These are phyloP conservation scores for Triticum turgidum DNA, from an alignment of 176 grass and related monocot species.

Conservation along the genomic window DNA sequence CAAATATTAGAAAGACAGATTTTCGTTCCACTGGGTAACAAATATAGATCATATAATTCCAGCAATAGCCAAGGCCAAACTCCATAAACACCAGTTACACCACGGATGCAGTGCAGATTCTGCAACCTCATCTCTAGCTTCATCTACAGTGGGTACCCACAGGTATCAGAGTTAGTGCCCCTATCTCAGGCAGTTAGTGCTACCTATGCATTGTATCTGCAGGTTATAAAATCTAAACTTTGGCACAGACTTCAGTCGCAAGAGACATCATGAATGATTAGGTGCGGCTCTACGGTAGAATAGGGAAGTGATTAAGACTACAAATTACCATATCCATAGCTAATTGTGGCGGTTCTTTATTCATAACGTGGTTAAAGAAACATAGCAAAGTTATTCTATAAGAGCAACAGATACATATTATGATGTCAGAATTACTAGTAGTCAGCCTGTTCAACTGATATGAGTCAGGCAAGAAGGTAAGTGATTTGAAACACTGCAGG, in stretches of 20 bases:
- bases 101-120: not conserved
- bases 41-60: not conserved
- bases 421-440: not conserved
- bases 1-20: not conserved
- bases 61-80: constrained; percentile 4
- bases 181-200: not conserved
- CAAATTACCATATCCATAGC: not conserved
- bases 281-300: not conserved
- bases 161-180: not conserved
- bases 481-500: not conserved
- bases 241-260: not conserved
- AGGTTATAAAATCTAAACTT: not conserved
- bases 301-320: not conserved
- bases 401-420: not conserved
- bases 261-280: not conserved
- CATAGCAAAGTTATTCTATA: not conserved
- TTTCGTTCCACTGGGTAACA: not conserved
- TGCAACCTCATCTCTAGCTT: not conserved
- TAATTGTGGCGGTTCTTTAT: constrained; percentile 12
- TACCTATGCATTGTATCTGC: not conserved
- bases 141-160: not conserved
- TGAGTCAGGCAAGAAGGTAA: not conserved
- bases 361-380: not conserved
- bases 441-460: not conserved
- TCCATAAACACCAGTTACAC: not conserved